Conservation (phyloP, 1,284 basidiomycete species). For the Naganishia sp. region DNA sequence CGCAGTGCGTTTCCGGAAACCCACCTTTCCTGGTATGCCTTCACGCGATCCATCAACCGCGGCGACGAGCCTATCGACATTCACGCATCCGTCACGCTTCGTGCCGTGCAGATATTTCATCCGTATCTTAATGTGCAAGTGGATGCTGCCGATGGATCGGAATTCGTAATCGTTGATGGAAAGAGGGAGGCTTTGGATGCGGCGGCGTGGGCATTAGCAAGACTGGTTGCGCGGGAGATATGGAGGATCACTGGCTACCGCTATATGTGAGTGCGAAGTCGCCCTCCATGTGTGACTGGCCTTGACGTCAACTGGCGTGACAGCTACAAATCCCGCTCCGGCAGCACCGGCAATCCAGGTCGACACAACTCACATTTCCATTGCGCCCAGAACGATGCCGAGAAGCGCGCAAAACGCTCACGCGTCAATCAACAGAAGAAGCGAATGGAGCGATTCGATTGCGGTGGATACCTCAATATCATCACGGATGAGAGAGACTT, state of each 20-base stretch:
- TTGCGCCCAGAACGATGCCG: constrained; percentile 23
- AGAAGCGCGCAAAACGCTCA: constrained; percentile 17
- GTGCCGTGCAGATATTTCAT: constrained; percentile 10
- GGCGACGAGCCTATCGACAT: constrained; percentile 16
- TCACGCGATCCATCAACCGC: background rate
- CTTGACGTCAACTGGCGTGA: background rate
- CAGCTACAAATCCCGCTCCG: constrained; percentile 27
- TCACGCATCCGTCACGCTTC: constrained; percentile 7
- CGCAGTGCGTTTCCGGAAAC: constrained; percentile 23
- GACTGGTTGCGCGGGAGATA: constrained; percentile 15
- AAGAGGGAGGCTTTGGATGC: constrained; percentile 14
- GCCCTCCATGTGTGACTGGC: background rate
- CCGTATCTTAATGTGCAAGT: constrained; percentile 7
- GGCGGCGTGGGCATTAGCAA: constrained; percentile 14
- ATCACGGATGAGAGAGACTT: constrained; percentile 21
- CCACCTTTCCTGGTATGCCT: constrained; percentile 19
- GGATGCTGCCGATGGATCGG: background rate
- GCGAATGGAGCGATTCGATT: constrained; percentile 18
- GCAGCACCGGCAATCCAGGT: constrained; percentile 22
- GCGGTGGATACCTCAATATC: constrained; percentile 22
- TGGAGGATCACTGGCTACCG: constrained; percentile 22
- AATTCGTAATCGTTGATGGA: constrained; percentile 8
- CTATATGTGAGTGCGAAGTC: constrained; percentile 1
- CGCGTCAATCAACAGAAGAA: constrained; percentile 20
- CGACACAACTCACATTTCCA: constrained; percentile 25